Base-by-base conservation (phyloP, 2,329 filamentous ascomycete genomes). In the Claviceps digitariae region DNA sequence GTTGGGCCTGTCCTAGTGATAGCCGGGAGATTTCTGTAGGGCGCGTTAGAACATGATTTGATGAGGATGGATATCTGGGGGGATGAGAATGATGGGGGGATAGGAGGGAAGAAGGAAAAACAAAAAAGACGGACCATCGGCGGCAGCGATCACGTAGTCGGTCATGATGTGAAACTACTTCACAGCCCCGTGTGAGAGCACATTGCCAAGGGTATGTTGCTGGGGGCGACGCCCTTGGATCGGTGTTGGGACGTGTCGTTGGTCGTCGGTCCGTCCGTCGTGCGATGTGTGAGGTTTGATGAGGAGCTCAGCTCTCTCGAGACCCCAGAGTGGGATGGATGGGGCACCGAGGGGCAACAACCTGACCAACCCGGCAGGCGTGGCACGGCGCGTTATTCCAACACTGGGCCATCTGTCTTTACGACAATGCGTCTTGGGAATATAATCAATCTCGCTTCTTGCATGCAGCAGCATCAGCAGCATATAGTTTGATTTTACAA, bases 11-110 rank as follows among this genome's bases (percentile, higher is more conserved):
- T 52, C 65, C 64, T 46, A 74, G 64, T 40, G 69, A 73, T 51
- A 74, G 65, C 52, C 63, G 66, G 57, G 68, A 64, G 58, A 74
- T 67, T 59, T 70, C 72, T 74, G 58, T 54, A 29, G 41, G 55
- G 12, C 50, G 38, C 31, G 59, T 67, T 55, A 68, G 63, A 62
- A 49, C 43, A 58, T 56, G 20, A 20, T 12, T 38, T 36, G 25
- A 36, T 20, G 54, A 20, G 29, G 8, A n/a, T 17, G 17, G 20
- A 9, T 4, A 15, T 36, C 34, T 21, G 15, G 10, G 23, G 15
- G 17, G 8, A n/a, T n/a, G 15, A 10, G 17, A n/a, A n/a, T n/a
- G 15, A 20, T n/a, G n/a, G 38, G 38, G 5, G 10, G 15, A 20
- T n/a, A 20, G 4, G 9, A 40, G 9, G 8, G n/a, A 40, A 40